Evolutionary conservation across 257 asterid genomes (phyloP).

Genomic region (Fraxinus quadrangulata): DNA sequence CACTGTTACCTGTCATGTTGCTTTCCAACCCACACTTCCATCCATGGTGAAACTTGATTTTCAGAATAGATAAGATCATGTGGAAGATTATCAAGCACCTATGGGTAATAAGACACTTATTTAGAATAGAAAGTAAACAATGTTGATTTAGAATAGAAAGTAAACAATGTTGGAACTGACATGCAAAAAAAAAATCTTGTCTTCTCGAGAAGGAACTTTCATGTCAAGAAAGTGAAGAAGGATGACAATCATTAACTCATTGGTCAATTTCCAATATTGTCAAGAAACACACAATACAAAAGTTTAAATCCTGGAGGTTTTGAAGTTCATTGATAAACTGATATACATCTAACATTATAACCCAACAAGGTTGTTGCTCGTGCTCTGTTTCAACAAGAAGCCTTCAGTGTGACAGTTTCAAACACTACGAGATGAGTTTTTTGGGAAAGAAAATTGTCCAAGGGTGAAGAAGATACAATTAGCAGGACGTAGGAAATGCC

Average conservation of each 20-base stretch:
- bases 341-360: slow-evolving; percentile 91
- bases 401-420: slow-evolving; percentile 18
- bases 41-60: slow-evolving; percentile 84
- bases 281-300: neutral
- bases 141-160: no score
- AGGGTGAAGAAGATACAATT: slow-evolving; percentile 15
- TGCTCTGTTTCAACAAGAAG: slow-evolving; percentile 58
- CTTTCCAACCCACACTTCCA: slow-evolving; percentile 93
- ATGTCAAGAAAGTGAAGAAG: slow-evolving; percentile 18
- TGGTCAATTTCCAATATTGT: slow-evolving; percentile 10
- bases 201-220: neutral
- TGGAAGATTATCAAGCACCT: slow-evolving; percentile 99
- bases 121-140: no score
- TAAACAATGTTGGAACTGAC: neutral
- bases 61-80: slow-evolving; percentile 87
- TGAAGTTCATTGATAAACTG: neutral
- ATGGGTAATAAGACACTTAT: neutral
- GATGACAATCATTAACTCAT: neutral
- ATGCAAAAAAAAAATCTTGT: neutral
- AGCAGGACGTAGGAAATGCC: slow-evolving; percentile 23
- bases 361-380: slow-evolving; percentile 93
- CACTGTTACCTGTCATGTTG: slow-evolving; percentile 47
- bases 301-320: slow-evolving; percentile 4
- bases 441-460: neutral
- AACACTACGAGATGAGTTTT: slow-evolving; percentile 14